Base-by-base conservation (phyloP, 1,284 basidiomycete species). In the Thelephora terrestris region DNA sequence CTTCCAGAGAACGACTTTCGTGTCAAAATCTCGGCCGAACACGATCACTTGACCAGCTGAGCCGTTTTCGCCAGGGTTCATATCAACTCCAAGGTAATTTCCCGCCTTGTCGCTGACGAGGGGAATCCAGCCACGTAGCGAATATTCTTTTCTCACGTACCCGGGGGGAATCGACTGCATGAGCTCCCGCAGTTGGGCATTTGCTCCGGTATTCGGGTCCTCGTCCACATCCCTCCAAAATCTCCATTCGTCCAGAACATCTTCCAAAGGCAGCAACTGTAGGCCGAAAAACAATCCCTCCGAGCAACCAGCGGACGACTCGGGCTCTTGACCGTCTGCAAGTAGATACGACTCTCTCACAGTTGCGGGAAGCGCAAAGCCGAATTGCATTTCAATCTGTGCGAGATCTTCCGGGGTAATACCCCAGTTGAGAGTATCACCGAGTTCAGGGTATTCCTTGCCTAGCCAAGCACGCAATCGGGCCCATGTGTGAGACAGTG, bases 1-100 rank as follows among this genome's bases (percentile, higher is more conserved):
- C 50, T 78, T 75, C 81, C 86, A 94, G 46, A 98, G 73, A 29
- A 98, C 95, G 37, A 97, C 90, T 65, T 99, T 99, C 21, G 92
- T 90, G 65, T 99, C 95, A 66, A 99, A 97, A 63, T 99, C 95
- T 47, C 95, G 79, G 12, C 95, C 95, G 65, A 98, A 99, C 44
- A 98, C 83, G 53, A 99, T 98, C 46, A 97, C 93, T 64, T 99
- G 95, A 4, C 95, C 96, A 45, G 79, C 73, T 2, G 78, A 65
- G 43, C 93, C 95, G 37, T 68, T 65, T 53, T 83, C 78, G 18
- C 70, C 89, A 4, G 95, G 95, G 64, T 85, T 91, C 52, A 99
- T 76, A 65, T 99, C 95, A 45, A 99, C 77, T 47, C 95, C 95
- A 53, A 98, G 79, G 63, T 99, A 99, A 68, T 99, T 99, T 23